phyloP scores from a whole-genome alignment of 2,329 filamentous ascomycete genomes.

The Hymenoscyphus infarciens region DNA sequence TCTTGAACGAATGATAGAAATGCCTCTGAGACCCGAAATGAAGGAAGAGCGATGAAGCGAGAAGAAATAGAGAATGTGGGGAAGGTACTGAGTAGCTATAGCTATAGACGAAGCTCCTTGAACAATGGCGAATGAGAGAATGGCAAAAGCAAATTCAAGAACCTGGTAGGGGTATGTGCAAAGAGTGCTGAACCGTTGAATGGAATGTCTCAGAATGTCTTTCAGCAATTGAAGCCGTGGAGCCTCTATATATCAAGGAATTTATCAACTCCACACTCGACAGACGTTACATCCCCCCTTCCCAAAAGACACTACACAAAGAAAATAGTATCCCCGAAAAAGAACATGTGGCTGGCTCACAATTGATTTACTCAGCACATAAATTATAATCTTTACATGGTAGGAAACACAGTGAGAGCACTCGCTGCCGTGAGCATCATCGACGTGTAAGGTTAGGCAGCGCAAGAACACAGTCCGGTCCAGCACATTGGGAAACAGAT shows the following conservation, averaged over 20 bases:
- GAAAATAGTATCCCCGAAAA: neutral
- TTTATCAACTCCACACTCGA: neutral
- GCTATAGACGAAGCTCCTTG: neutral
- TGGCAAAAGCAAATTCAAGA: neutral
- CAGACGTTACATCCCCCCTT: neutral
- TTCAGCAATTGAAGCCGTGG: constrained; percentile 9
- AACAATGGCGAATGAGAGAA: constrained; percentile 2
- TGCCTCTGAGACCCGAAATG: neutral
- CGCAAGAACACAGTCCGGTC: neutral
- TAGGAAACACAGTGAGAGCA: constrained; percentile 5
- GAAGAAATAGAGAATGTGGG: neutral
- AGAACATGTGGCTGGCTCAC: constrained; percentile 8
- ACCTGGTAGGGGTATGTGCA: neutral
- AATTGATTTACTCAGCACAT: constrained; percentile 6
- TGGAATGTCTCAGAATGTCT: constrained; percentile 8
- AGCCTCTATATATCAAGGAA: constrained; percentile 7
- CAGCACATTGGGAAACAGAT: neutral
- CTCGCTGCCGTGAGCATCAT: constrained; percentile 2
- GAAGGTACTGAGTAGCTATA: neutral
- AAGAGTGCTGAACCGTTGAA: constrained; percentile 3
- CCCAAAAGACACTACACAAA: neutral
- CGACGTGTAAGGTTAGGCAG: neutral
- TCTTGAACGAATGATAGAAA: constrained; percentile 8
- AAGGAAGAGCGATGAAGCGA: constrained; percentile 3
- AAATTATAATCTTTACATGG: neutral